phyloP scores from a whole-genome alignment of 2,329 filamentous ascomycete genomes.

The Xylaria arbuscula region DNA sequence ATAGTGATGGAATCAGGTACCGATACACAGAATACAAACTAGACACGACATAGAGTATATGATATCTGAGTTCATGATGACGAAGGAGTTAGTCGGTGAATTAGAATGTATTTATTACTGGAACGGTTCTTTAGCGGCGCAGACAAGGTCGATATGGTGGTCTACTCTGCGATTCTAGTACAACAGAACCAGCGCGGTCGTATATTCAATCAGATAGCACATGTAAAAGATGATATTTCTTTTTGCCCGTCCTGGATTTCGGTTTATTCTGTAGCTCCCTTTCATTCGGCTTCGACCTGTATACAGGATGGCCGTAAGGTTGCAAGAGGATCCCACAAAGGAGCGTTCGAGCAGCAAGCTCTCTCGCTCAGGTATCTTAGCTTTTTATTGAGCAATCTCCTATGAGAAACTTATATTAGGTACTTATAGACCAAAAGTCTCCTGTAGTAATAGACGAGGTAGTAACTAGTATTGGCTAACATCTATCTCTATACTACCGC shows the following conservation, averaged over 20 bases:
- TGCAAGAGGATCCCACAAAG: neutral
- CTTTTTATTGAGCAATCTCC: neutral
- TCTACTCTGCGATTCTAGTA: neutral
- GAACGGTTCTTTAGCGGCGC: neutral
- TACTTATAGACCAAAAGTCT: neutral
- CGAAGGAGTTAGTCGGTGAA: slow-evolving; percentile 1
- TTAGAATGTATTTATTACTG: neutral
- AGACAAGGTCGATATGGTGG: neutral
- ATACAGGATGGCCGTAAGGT: too few species aligned
- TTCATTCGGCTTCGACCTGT: too few species aligned
- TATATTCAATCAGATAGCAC: neutral
- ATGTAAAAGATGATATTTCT: neutral
- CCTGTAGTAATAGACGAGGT: neutral
- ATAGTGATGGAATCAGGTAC: slow-evolving; percentile 27
- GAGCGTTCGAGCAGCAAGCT: neutral
- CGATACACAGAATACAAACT: slow-evolving; percentile 24
- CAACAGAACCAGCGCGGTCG: neutral
- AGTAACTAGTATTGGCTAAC: neutral
- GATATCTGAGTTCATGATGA: slow-evolving; percentile 3
- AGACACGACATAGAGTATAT: slow-evolving; percentile 19
- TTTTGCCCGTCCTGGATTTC: neutral
- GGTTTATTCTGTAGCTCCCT: too few species aligned
- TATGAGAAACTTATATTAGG: neutral
- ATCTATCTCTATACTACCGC: neutral
- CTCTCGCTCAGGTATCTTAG: neutral